Base-by-base conservation (phyloP, 2,329 filamentous ascomycete genomes). In the Ilyonectria destructans region DNA sequence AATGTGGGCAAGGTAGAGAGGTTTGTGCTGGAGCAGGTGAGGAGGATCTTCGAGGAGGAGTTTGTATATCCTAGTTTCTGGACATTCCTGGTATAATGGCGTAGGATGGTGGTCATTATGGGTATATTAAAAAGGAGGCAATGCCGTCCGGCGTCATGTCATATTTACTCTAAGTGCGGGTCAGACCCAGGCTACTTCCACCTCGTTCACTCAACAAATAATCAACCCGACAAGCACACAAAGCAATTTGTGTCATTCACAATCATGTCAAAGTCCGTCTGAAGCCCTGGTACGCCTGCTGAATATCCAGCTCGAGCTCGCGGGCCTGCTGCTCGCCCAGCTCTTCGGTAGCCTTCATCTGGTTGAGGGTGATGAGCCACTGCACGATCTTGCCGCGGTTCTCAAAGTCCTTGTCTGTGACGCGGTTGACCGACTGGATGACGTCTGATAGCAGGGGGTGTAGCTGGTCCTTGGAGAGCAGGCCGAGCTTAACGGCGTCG, bases 1-100 rank as follows among this genome's bases (percentile, higher is more conserved):
- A 99, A 99, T 80, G 96, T 99, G 57, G 96, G 96, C 67, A 99
- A 99, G 86, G 96, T 99, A 65, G 96, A 99, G 84, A 93, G 94
- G 76, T 99, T 99, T 80, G 94, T 99, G 64, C 86, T 99, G 67
- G 96, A 98, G 80, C 96, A 98, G 82, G 96, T 99, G 69, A 91
- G 96, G 79, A 90, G 95, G 77, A 98, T 99, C 75, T 98, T 99
- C 77, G 96, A 99, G 82, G 96, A 98, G 79, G 96, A 99, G 81
- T 96, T 98, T 83, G 95, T 98, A 69, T 98, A 97, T 83, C 96
- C 96, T 51, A 98, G 95, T 81, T 98, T 97, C 82, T 98, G 96
- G 95, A 98, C 96, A 1, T 98, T 98, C 81, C 84, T 99, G 75
- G 92, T 98, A 51, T 97, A 82, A 77, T 57, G 31, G 43, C n/a